Percentiles rank a stretch among this genome's conserved stretches.
phyloP scores from a whole-genome alignment of 1,284 basidiomycete genomes.

The Trichosporon faecale region DNA sequence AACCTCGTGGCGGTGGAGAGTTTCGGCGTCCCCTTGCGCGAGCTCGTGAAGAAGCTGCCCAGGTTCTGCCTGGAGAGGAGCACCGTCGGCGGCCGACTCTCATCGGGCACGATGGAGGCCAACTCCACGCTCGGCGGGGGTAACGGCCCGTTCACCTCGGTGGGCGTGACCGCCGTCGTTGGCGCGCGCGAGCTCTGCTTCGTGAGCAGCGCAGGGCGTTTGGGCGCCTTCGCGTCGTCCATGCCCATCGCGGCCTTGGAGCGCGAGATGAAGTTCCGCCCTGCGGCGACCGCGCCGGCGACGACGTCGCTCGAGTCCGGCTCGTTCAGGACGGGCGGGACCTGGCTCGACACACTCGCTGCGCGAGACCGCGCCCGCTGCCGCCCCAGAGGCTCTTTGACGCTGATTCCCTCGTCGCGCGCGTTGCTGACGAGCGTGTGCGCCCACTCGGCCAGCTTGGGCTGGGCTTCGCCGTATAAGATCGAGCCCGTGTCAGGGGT shows the following conservation, averaged over 20 bases:
- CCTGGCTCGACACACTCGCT: slow-evolving; percentile 50
- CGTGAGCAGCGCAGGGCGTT: slow-evolving; percentile 49
- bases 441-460: slow-evolving; percentile 64
- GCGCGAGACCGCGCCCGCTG: slow-evolving; percentile 34
- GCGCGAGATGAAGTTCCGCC: background rate
- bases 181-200: slow-evolving; percentile 33
- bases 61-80: slow-evolving; percentile 46
- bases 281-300: background rate
- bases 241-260: background rate
- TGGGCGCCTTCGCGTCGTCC: slow-evolving; percentile 41
- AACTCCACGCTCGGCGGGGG: slow-evolving; percentile 64
- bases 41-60: slow-evolving; percentile 42
- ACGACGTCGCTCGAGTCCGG: background rate
- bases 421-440: slow-evolving; percentile 69
- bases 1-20: slow-evolving; percentile 55
- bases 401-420: slow-evolving; percentile 63
- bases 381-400: slow-evolving; percentile 42
- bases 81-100: slow-evolving; percentile 73
- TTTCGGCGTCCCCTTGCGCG: slow-evolving; percentile 35
- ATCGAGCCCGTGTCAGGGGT: slow-evolving; percentile 73
- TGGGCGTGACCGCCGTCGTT: slow-evolving; percentile 32
- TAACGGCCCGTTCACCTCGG: slow-evolving; percentile 11
- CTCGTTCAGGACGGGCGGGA: background rate
- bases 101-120: slow-evolving; percentile 81
- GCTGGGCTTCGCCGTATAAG: slow-evolving; percentile 63